Base-by-base conservation (phyloP, 176 grass and related monocot species). In the Chrysopogon serrulatus region DNA sequence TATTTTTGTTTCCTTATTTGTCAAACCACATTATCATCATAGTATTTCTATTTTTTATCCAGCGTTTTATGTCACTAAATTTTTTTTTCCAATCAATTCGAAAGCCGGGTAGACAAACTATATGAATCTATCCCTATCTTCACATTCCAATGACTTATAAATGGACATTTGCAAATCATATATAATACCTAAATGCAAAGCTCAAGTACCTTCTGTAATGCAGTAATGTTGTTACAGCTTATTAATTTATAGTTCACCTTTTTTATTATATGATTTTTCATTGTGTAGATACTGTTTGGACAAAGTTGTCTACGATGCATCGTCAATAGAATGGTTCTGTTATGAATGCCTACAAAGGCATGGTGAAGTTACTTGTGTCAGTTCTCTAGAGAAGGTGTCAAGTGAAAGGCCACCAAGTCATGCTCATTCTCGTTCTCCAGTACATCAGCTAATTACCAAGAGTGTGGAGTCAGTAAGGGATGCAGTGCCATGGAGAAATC, bases 271-370 rank as follows among this genome's bases (percentile, higher is more conserved):
- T 44, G 36, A 53, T 78, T 64, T 7, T 5, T n/a, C 57, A 79
- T 67, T 84, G 30, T 79, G 67, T 67, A 88, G 87, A 67, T 89
- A 89, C 68, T 89, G 87, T 60, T 42, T 89, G 68, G 47, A 79
- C 17, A 48, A 84, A 30, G 47, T 85, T 67, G 32, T 80, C 51
- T 88, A 40, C 15, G 82, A 85, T 33, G 76, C 82, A 37, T 73
- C 68, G 21, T 48, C 19, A 66, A 9, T 71, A 33, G 39, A 75
- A 34, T 89, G 82, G 76, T 74, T 80, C 40, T 89, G 82, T 62
- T 30, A 81, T 80, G 61, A 89, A 62, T 89, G 87, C 32, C 48
- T 69, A 7, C 82, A 23, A 76, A 79, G 16, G 40, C 18, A 1
- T 41, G 51, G 18, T 26, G 49, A 68, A 67, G 57, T n/a, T 88